phyloP scores from a whole-genome alignment of 1,284 basidiomycete species.

The Ustilago tritici region DNA sequence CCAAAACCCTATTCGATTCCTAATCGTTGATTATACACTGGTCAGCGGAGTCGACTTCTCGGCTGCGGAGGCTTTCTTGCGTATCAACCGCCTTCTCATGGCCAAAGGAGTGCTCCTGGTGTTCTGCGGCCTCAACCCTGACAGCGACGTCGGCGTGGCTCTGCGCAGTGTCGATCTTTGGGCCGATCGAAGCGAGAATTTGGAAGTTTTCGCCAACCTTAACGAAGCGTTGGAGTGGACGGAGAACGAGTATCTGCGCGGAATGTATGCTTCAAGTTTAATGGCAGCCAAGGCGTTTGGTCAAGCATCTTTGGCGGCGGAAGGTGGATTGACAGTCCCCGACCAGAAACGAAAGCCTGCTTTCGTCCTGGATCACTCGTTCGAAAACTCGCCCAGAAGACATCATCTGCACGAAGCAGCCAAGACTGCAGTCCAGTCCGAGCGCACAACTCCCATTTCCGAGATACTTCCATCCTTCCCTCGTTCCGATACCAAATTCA shows the following conservation, averaged over 20 bases:
- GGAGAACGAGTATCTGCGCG: slow-evolving; percentile 70
- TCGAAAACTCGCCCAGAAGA: slow-evolving; percentile 80
- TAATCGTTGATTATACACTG: slow-evolving; percentile 75
- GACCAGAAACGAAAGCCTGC: slow-evolving; percentile 60
- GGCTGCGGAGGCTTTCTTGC: slow-evolving; percentile 92
- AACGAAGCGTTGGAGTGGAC: slow-evolving; percentile 94
- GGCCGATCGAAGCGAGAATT: slow-evolving; percentile 68
- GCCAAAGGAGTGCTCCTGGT: slow-evolving; percentile 85
- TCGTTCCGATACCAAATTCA: background rate
- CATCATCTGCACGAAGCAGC: slow-evolving; percentile 83
- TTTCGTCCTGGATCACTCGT: slow-evolving; percentile 73
- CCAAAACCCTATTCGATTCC: slow-evolving; percentile 84
- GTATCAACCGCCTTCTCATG: slow-evolving; percentile 84
- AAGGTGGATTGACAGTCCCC: slow-evolving; percentile 71
- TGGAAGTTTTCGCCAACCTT: slow-evolving; percentile 83
- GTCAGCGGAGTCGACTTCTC: slow-evolving; percentile 94
- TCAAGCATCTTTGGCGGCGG: slow-evolving; percentile 69
- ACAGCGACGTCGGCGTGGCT: slow-evolving; percentile 62
- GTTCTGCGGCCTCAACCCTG: slow-evolving; percentile 79
- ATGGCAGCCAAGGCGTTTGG: slow-evolving; percentile 67
- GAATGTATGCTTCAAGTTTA: slow-evolving; percentile 69
- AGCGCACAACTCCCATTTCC: slow-evolving; percentile 31
- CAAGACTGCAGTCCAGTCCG: slow-evolving; percentile 54
- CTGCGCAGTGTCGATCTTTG: slow-evolving; percentile 77
- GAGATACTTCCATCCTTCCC: slow-evolving; percentile 19